These are phyloP conservation scores for Pseudognaphalium luteoalbum DNA, from an alignment of 129 eudicot species.

Conservation along the genomic window DNA sequence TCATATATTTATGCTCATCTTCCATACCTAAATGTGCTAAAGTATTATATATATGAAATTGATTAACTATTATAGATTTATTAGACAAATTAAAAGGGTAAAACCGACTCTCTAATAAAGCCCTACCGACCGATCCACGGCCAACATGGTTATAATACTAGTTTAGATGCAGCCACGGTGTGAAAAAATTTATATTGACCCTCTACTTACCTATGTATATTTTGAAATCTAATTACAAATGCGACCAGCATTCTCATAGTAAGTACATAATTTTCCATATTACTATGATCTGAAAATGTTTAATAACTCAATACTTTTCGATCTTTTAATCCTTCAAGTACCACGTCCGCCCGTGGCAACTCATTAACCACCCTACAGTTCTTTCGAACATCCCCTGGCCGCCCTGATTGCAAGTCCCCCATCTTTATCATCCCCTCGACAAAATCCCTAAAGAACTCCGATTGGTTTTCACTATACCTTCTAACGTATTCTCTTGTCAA, in stretches of 20 bases:
- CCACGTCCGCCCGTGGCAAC: constrained; percentile 22
- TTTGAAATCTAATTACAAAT: not conserved
- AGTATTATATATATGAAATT: no score
- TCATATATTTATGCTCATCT: no score
- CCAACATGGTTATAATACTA: no score
- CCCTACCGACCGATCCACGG: no score
- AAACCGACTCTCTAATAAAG: no score
- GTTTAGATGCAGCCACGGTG: no score
- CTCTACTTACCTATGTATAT: no score
- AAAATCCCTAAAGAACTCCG: constrained; percentile 59
- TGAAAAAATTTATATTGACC: no score
- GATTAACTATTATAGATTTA: no score
- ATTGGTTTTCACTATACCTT: constrained; percentile 47
- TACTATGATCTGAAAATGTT: not conserved
- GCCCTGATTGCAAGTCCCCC: constrained; percentile 81
- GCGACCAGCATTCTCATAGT: not conserved
- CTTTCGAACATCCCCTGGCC: constrained; percentile 81
- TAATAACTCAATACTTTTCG: constrained; percentile 22
- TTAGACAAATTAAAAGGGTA: no score
- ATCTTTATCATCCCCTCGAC: constrained; percentile 81
- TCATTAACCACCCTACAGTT: constrained; percentile 83
- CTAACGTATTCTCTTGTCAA: constrained; percentile 59
- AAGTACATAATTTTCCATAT: not conserved
- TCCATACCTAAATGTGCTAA: no score
- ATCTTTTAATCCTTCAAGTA: constrained; percentile 27